These are phyloP conservation scores for Pseudogymnoascus sp. DNA, from an alignment of 2,329 filamentous ascomycete genomes.

Conservation along the genomic window DNA sequence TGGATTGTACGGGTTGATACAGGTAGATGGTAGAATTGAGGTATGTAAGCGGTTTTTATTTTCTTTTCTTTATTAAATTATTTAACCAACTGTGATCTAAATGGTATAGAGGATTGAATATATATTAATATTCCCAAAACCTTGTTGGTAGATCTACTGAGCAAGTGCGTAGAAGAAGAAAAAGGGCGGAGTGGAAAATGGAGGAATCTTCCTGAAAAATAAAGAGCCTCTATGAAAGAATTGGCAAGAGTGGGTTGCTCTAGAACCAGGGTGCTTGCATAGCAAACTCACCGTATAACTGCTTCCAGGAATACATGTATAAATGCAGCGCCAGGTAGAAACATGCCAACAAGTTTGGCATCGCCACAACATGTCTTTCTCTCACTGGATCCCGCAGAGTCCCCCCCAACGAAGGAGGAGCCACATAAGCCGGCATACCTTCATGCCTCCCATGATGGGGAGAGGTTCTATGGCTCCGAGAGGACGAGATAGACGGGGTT, in stretches of 20 bases:
- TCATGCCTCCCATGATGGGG: background rate
- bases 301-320: constrained; percentile 4
- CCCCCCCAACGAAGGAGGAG: background rate
- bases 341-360: background rate
- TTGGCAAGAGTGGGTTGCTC: background rate
- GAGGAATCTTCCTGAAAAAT: background rate
- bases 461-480: background rate
- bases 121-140: background rate
- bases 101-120: background rate
- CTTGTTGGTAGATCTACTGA: background rate
- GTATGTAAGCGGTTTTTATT: background rate
- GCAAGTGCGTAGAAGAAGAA: background rate
- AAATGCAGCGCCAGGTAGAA: constrained; percentile 5
- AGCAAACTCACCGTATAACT: constrained; percentile 4
- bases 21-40: background rate
- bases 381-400: background rate
- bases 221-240: background rate
- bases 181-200: no score
- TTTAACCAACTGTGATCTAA: background rate
- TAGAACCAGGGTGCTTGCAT: constrained; percentile 1
- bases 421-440: background rate
- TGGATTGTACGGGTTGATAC: background rate
- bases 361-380: background rate
- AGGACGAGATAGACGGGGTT: background rate
- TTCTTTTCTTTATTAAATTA: background rate